phyloP scores from a whole-genome alignment of 345 rosid species.

The Brassica incana region DNA sequence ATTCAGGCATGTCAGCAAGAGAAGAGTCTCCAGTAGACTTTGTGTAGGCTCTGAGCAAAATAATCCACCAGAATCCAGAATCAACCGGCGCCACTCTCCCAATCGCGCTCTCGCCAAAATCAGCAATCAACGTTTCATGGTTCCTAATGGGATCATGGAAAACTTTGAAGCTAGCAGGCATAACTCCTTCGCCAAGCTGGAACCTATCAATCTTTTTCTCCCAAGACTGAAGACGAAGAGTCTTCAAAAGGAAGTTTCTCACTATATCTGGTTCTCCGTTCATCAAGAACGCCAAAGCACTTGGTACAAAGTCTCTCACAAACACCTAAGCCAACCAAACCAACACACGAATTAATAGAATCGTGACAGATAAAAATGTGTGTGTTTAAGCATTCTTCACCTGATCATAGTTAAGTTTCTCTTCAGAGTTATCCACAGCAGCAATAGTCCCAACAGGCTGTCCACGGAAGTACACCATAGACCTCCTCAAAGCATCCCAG shows the following conservation, averaged over 20 bases:
- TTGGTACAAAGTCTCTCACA: neutral
- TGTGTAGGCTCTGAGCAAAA: neutral
- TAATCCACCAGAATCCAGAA: constrained; percentile 1
- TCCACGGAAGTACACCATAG: neutral
- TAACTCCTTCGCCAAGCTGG: neutral
- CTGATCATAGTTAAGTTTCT: neutral
- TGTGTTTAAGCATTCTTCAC: neutral
- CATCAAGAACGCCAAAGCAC: neutral
- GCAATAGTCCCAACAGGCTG: neutral
- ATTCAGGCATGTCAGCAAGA: neutral
- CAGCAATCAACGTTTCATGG: neutral
- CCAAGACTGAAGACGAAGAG: neutral
- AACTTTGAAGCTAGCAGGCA: neutral
- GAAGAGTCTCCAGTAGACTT: neutral
- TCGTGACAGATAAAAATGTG: neutral
- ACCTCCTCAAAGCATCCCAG: neutral
- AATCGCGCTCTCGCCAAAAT: neutral
- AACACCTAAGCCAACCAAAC: neutral
- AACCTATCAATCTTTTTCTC: neutral
- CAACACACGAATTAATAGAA: neutral
- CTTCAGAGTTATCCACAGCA: neutral
- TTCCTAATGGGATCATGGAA: neutral
- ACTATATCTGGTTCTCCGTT: neutral
- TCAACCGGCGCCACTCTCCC: neutral
- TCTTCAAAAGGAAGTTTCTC: neutral